Percentiles rank a stretch among this genome's conserved stretches.
phyloP scores from a whole-genome alignment of 345 rosid genomes.

The Eucalyptus pauciflora region DNA sequence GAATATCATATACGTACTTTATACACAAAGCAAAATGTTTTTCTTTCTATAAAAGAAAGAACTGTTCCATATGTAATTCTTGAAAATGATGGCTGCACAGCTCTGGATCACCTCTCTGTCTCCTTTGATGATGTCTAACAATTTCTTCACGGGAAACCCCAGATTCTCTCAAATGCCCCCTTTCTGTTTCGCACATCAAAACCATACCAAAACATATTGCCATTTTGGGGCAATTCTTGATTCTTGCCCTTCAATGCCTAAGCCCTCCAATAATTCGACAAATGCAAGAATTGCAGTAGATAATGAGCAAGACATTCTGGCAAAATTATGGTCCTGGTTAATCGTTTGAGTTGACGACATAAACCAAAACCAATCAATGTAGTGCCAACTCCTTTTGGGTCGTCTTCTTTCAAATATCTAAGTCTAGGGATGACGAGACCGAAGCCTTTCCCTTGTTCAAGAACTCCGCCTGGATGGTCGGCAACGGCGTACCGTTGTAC shows the following conservation, averaged over 20 bases:
- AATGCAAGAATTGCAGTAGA: neutral
- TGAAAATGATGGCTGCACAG: neutral
- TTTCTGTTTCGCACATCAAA: neutral
- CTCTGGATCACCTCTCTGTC: neutral
- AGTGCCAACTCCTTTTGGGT: neutral
- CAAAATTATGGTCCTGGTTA: neutral
- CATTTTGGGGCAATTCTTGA: neutral
- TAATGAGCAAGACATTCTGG: neutral
- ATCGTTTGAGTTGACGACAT: neutral
- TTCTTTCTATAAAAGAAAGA: neutral
- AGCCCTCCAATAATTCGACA: neutral
- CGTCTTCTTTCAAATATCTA: slow-evolving; percentile 13
- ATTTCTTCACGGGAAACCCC: neutral
- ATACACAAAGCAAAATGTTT: neutral
- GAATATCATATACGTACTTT: neutral
- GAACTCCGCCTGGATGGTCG: neutral
- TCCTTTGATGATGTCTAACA: neutral
- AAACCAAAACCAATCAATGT: neutral
- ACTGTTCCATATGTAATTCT: neutral
- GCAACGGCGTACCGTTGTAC: slow-evolving; percentile 20
- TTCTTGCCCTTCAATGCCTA: neutral
- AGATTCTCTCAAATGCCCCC: neutral
- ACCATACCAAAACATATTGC: neutral
- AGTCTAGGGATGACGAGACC: slow-evolving; percentile 32
- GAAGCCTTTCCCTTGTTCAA: slow-evolving; percentile 27